Base-by-base conservation (phyloP, 345 rosid species). In the Barbarea vulgaris region DNA sequence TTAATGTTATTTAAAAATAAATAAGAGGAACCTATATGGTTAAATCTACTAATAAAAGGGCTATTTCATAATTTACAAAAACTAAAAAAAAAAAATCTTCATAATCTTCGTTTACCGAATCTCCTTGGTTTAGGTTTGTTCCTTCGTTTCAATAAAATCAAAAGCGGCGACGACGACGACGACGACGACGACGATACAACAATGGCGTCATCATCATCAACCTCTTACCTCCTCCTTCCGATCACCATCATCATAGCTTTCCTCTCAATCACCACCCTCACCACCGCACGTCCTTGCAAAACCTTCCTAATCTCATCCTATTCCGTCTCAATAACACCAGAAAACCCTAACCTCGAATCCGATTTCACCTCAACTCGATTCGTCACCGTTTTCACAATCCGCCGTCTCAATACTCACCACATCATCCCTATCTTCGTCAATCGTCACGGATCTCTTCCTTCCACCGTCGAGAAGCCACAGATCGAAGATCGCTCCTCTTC, bases 291-390 rank as follows among this genome's bases (percentile, higher is more conserved):
- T 36, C 85, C 87, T 10, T 86, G 87, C 84, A 86, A 84, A 63
- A 79, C 85, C 30, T 81, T 85, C 52, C 75, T 86, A 75, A 82
- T 89, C 82, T 83, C 94, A 36, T 84, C 97, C 18, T 93, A 89
- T 76, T 76, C 96, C 75, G 69, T 91, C 77, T 82, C 96, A 74
- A 63, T 91, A 78, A 78, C 82, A 44, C 90, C 93, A 47, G 77
- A 73, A 55, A 74, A 82, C 83, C 77, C 85, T 57, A 81, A 75
- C 75, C 83, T 77, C 70, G 77, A 76, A 46, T 75, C 73, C 57
- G 76, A 85, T 56, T 21, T 74, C 72, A 46, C 80, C 59, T 77
- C 90, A 14, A 60, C 87, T 13, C 81, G 87, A 28, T 81, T 81
- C 82, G 75, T 87, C 72, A 84, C 93, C 39, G 81, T 90, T 65